Evolutionary conservation across 306 rosid species (phyloP), one percentile per base, ranked within the genome.

Genomic region (Glycine tomentella): DNA sequence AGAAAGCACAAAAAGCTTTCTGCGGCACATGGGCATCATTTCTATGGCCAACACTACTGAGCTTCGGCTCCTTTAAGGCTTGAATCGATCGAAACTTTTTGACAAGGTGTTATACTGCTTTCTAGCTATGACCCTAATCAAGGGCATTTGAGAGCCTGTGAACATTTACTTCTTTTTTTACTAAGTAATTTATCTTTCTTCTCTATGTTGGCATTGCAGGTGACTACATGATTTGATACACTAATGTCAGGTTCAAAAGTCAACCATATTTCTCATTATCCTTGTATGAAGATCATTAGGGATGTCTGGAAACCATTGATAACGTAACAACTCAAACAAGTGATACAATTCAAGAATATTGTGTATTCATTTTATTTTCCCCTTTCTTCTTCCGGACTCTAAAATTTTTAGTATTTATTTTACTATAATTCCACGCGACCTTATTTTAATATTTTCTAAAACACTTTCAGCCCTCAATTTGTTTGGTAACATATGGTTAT

Each of bases 1-100:
- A 3, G 48, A 13, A 75, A 44, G 73, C 4, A 44, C 12, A 36
- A 59, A 42, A 80, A 34, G 63, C 46, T 51, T 76, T 64, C 9
- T 53, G 57, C 50, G 25, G 82, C 80, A 80, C 87, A 63, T 76
- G 76, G 45, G 16, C 77, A 81, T 76, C 65, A 76, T 83, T 77
- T 51, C n/a, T 36, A 6, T 70, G 58, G 81, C 73, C 49, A 61
- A 52, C 34, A 76, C 75, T 69, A n/a, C 74, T 68, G 78, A 68
- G 74, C 16, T 76, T 74, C 49, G 20, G 51, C 53, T 68, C 42
- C 83, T 69, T 80, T 69, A 45, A 51, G 77, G 33, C n/a, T 44
- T 71, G 61, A 78, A 77, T 63, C 53, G 8, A 34, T 9, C 13
- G 44, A 56, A 72, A 48, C 75, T 34, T 78, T 72, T 71, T 78